These are phyloP conservation scores for Penicillium expansum DNA, from an alignment of 2,329 filamentous ascomycete genomes.

Conservation along the genomic window DNA sequence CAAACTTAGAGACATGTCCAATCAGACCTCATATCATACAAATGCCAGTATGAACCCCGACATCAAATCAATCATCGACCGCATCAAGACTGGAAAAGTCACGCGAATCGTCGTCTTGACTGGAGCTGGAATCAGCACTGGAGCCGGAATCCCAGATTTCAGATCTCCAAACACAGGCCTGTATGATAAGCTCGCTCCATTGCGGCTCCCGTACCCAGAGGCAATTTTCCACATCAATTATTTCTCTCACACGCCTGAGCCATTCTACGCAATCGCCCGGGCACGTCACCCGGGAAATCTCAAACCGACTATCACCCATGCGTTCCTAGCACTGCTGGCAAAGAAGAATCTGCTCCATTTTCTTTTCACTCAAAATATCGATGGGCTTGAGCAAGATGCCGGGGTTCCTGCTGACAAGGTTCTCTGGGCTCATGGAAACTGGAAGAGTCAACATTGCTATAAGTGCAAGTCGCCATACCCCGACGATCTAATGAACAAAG, in stretches of 20 bases:
- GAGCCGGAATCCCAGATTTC: slow-evolving; percentile 74
- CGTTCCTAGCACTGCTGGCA: slow-evolving; percentile 73
- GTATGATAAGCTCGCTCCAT: slow-evolving; percentile 76
- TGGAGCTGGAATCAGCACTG: slow-evolving; percentile 64
- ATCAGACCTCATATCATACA: background rate
- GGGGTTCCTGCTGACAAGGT: slow-evolving; percentile 72
- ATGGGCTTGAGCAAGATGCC: slow-evolving; percentile 78
- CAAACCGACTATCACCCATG: slow-evolving; percentile 76
- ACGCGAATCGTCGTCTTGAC: slow-evolving; percentile 35
- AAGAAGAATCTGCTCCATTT: slow-evolving; percentile 71
- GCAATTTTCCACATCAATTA: slow-evolving; percentile 83
- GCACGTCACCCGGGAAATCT: slow-evolving; percentile 84
- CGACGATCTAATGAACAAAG: slow-evolving; percentile 64
- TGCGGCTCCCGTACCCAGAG: slow-evolving; percentile 78
- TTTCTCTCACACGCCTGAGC: slow-evolving; percentile 72
- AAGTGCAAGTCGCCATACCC: slow-evolving; percentile 69
- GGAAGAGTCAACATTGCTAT: slow-evolving; percentile 78
- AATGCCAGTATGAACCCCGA: background rate
- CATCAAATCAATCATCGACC: slow-evolving; percentile 12
- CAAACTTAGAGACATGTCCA: background rate
- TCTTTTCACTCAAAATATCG: slow-evolving; percentile 90
- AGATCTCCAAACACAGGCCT: slow-evolving; percentile 79
- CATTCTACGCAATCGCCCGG: slow-evolving; percentile 81
- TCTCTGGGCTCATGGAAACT: slow-evolving; percentile 83
- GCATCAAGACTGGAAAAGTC: slow-evolving; percentile 15